Evolutionary conservation across 2,329 filamentous ascomycete genomes (phyloP).

Genomic region (Fusarium sp.): DNA sequence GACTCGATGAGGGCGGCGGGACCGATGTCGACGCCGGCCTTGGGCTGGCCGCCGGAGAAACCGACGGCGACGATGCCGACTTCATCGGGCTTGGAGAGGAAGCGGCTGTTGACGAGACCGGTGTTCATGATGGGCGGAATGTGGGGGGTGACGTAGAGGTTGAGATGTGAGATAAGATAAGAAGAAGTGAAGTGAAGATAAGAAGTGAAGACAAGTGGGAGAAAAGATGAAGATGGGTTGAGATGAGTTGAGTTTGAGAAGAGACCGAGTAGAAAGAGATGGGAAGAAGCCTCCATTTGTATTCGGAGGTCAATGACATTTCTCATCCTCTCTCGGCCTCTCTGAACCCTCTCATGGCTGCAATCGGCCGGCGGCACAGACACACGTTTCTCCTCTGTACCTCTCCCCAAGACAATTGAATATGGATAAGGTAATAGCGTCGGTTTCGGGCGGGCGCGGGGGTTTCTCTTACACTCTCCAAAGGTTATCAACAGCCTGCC

Average conservation of each 20-base stretch:
- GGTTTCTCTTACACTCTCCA: slow-evolving; percentile 24
- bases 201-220: not conserved
- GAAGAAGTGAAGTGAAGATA: not conserved
- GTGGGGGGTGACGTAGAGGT: slow-evolving; percentile 42
- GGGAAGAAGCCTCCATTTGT: slow-evolving; percentile 35
- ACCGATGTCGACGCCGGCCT: slow-evolving; percentile 90
- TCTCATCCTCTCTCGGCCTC: slow-evolving; percentile 28
- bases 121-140: slow-evolving; percentile 57
- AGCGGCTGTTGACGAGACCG: slow-evolving; percentile 71
- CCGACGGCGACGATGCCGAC: slow-evolving; percentile 94
- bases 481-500: not conserved
- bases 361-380: slow-evolving; percentile 42
- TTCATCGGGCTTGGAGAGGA: slow-evolving; percentile 81
- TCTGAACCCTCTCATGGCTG: slow-evolving; percentile 34
- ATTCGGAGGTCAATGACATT: slow-evolving; percentile 22
- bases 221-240: not conserved
- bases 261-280: not conserved
- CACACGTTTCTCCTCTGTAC: not conserved
- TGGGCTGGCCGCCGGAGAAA: slow-evolving; percentile 93
- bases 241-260: not conserved
- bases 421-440: slow-evolving; percentile 42
- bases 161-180: slow-evolving; percentile 27
- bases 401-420: slow-evolving; percentile 25
- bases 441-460: slow-evolving; percentile 28
- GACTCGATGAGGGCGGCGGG: slow-evolving; percentile 89